Evolutionary conservation across 176 grass and related monocot species (phyloP).

Genomic region (Ananas comosus): DNA sequence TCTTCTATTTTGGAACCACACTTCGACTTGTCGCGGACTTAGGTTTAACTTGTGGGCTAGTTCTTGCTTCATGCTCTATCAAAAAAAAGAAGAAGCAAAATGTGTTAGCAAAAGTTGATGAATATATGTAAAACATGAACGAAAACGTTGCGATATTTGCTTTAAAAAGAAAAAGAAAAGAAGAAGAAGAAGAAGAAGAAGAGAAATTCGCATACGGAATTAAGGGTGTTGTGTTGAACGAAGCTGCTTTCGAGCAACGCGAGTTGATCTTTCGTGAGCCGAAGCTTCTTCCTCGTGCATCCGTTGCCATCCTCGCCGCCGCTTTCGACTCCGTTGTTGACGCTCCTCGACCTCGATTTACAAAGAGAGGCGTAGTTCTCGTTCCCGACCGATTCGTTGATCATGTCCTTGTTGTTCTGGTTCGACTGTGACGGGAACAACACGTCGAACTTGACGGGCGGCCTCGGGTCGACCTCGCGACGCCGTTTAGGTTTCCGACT

Average conservation of each 20-base stretch:
- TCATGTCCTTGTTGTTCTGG: too few species aligned
- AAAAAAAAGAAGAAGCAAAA: neutral
- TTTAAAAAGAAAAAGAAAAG: too few species aligned
- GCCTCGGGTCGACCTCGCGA: too few species aligned
- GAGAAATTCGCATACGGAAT: constrained; percentile 17
- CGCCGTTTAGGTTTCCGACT: constrained; percentile 3
- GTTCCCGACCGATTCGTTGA: too few species aligned
- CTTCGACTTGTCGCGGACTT: constrained; percentile 34
- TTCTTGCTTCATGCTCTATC: constrained; percentile 22
- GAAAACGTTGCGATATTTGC: neutral
- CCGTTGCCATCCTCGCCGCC: neutral
- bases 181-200: neutral
- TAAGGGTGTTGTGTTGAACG: constrained; percentile 14
- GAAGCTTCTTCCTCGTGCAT: constrained; percentile 26
- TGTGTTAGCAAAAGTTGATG: neutral
- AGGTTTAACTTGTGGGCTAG: constrained; percentile 19
- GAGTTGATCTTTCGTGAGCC: constrained; percentile 25
- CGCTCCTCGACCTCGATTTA: too few species aligned
- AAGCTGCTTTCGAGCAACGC: constrained; percentile 20
- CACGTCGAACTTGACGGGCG: neutral
- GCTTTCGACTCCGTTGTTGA: neutral
- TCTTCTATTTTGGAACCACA: constrained; percentile 54
- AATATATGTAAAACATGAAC: neutral
- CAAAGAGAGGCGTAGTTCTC: too few species aligned
- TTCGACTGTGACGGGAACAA: neutral